Conservation (phyloP, 2,329 filamentous ascomycete species). For the Xylariaceae sp. region DNA sequence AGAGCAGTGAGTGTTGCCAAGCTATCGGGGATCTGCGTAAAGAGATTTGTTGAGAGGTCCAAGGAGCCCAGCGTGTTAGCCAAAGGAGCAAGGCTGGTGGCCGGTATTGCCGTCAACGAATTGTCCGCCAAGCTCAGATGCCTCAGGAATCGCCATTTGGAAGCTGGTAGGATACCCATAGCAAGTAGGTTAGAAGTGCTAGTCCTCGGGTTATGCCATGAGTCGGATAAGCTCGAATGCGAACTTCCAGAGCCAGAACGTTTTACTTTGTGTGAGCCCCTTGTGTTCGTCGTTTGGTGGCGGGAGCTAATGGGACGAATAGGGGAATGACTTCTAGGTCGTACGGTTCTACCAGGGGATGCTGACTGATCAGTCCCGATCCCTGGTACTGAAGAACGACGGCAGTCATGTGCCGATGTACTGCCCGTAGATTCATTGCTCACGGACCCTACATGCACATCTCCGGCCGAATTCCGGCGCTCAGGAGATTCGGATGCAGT, state of each 20-base stretch:
- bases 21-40: conserved; percentile 92
- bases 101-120: conserved; percentile 77
- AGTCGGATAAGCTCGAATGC: conserved; percentile 74
- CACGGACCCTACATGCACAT: conserved; percentile 63
- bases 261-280: conserved; percentile 73
- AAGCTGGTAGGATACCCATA: conserved; percentile 72
- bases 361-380: conserved; percentile 52
- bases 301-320: conserved; percentile 75
- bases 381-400: conserved; percentile 49
- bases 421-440: conserved; percentile 53
- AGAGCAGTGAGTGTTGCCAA: conserved; percentile 82
- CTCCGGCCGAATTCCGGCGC: conserved; percentile 49
- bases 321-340: conserved; percentile 80
- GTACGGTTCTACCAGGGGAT: conserved; percentile 45
- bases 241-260: conserved; percentile 93
- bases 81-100: conserved; percentile 76
- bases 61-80: conserved; percentile 88
- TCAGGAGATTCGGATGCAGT: conserved; percentile 69
- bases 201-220: conserved; percentile 65
- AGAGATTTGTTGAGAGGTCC: conserved; percentile 89
- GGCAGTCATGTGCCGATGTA: conserved; percentile 39
- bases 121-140: conserved; percentile 94
- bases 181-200: conserved; percentile 79
- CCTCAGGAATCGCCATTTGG: conserved; percentile 93
- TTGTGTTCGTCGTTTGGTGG: conserved; percentile 67